Conservation (phyloP, 805 yeast species). For the Candida jianshihensis region DNA sequence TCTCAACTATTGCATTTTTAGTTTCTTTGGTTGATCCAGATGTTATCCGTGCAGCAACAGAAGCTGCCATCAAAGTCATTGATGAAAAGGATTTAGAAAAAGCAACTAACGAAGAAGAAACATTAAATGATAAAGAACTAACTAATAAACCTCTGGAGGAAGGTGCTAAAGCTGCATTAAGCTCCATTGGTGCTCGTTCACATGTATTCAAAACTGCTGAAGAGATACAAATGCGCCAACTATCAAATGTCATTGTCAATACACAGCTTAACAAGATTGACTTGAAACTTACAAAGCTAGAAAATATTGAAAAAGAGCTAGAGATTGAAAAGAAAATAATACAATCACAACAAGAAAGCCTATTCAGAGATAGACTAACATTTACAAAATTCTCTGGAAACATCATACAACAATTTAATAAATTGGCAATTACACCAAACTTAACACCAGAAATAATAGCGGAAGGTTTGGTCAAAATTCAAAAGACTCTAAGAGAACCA, state of each 20-base stretch:
- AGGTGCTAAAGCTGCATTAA: slow-evolving; percentile 64
- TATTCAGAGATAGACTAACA: slow-evolving; percentile 60
- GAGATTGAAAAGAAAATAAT: slow-evolving; percentile 58
- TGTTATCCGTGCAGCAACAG: slow-evolving; percentile 77
- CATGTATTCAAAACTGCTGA: slow-evolving; percentile 75
- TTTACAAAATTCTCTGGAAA: slow-evolving; percentile 51
- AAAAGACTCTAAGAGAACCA: slow-evolving; percentile 23
- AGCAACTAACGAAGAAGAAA: slow-evolving; percentile 14
- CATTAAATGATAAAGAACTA: slow-evolving; percentile 6
- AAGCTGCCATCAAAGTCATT: slow-evolving; percentile 40
- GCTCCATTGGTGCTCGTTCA: slow-evolving; percentile 70
- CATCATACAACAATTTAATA: slow-evolving; percentile 41
- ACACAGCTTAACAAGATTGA: slow-evolving; percentile 59
- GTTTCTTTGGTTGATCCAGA: slow-evolving; percentile 81
- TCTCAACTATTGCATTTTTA: slow-evolving; percentile 86
- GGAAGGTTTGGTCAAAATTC: slow-evolving; percentile 19
- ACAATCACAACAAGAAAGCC: slow-evolving; percentile 57
- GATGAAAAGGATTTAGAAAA: slow-evolving; percentile 19
- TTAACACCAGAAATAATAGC: slow-evolving; percentile 7
- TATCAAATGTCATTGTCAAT: slow-evolving; percentile 51
- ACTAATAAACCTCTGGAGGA: slow-evolving; percentile 36
- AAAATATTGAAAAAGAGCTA: slow-evolving; percentile 54
- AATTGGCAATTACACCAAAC: slow-evolving; percentile 26
- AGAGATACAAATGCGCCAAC: slow-evolving; percentile 66
- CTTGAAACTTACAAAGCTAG: slow-evolving; percentile 51